Base-by-base conservation (phyloP, 106 monocot genomes). In the Ottelia alismoides region DNA sequence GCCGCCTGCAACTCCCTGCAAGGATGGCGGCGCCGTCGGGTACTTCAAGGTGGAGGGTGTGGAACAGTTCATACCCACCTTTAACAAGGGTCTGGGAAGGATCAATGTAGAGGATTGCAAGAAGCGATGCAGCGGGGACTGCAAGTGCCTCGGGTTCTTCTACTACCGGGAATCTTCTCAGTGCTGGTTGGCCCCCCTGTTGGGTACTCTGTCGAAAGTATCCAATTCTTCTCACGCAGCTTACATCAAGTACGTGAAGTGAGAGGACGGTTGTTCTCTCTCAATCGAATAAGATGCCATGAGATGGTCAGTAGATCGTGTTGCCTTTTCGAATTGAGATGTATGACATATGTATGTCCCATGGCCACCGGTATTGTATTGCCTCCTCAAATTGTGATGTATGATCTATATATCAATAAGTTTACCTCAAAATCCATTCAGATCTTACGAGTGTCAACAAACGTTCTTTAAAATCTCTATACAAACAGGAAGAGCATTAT, bases 241-340 rank as follows among this genome's bases (percentile, higher is more conserved):
- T 6, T 78, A 74, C 25, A 45, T 83, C 26, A 83, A 83, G 65
- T 65, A n/a, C n/a, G n/a, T n/a, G n/a, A n/a, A n/a, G n/a, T n/a
- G n/a, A n/a, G n/a, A n/a, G n/a, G n/a, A n/a, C n/a, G n/a, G n/a
- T n/a, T n/a, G n/a, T n/a, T n/a, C n/a, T n/a, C n/a, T n/a, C n/a
- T n/a, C n/a, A n/a, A n/a, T n/a, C n/a, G n/a, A n/a, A n/a, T n/a
- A n/a, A n/a, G n/a, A n/a, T n/a, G n/a, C n/a, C n/a, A n/a, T n/a
- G n/a, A n/a, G n/a, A n/a, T n/a, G n/a, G n/a, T n/a, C n/a, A n/a
- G n/a, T n/a, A n/a, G n/a, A n/a, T n/a, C n/a, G n/a, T n/a, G n/a
- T n/a, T n/a, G n/a, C n/a, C n/a, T n/a, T n/a, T n/a, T n/a, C n/a
- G n/a, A n/a, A n/a, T n/a, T n/a, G n/a, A n/a, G n/a, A n/a, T n/a